Percentiles rank a stretch among this genome's conserved stretches.
Evolutionary conservation across 2,329 filamentous ascomycete genomes (phyloP).

Genomic region (Trichophyton benhamiae): DNA sequence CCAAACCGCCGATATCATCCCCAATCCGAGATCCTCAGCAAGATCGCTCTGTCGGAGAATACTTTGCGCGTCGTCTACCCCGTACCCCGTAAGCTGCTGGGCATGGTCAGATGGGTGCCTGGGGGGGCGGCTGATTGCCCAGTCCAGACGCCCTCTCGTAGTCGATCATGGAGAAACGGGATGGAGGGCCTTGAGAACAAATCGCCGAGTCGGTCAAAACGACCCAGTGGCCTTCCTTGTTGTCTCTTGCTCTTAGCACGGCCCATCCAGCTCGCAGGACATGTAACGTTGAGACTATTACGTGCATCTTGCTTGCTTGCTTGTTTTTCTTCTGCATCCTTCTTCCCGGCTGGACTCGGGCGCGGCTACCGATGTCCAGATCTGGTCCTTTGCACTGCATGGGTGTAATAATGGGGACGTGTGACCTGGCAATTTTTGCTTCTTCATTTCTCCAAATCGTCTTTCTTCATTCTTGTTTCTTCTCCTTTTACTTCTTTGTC

Average conservation of each 20-base stretch:
- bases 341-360: constrained; percentile 1
- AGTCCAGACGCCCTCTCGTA: neutral
- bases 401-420: neutral
- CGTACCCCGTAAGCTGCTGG: neutral
- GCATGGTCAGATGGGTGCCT: neutral
- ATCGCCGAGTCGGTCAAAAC: constrained; percentile 1
- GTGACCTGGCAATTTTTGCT: neutral
- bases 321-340: neutral
- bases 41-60: neutral
- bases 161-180: neutral
- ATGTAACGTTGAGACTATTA: neutral
- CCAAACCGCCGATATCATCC: neutral
- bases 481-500: neutral
- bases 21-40: neutral
- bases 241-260: neutral
- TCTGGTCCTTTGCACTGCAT: neutral
- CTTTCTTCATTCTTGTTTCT: neutral
- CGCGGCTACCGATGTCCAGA: constrained; percentile 1
- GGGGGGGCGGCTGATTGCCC: neutral
- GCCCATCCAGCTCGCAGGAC: neutral
- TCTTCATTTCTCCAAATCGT: neutral
- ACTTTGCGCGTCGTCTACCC: neutral
- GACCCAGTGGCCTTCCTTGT: neutral
- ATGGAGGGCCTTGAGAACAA: neutral
- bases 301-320: neutral